Evolutionary conservation across 208 protist species (phyloP).

Genomic region (Tritrichomonas musculus): DNA sequence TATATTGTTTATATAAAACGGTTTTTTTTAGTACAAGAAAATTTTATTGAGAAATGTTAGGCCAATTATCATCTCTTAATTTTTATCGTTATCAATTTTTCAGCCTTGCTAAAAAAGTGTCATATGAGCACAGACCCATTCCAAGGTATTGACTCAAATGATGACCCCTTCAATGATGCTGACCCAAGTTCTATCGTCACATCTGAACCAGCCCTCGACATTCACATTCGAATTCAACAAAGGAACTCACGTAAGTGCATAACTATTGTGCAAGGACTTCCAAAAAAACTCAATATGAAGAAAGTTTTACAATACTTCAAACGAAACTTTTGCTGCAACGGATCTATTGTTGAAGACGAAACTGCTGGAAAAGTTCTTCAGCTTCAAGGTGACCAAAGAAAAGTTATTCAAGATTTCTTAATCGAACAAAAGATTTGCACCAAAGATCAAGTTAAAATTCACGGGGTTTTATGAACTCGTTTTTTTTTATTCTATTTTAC

Average conservation of each 20-base stretch:
- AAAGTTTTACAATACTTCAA: slow-evolving; percentile 68
- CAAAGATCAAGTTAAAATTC: slow-evolving; percentile 75
- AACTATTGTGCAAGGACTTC: slow-evolving; percentile 84
- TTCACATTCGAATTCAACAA: slow-evolving; percentile 91
- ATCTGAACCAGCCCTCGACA: no score
- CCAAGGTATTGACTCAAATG: no score
- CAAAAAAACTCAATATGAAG: slow-evolving; percentile 73
- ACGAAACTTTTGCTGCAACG: slow-evolving; percentile 81
- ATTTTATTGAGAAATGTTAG: no score
- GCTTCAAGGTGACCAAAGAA: slow-evolving; percentile 84
- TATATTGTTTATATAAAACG: no score
- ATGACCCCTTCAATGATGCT: no score
- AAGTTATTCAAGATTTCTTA: slow-evolving; percentile 76
- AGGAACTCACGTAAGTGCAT: slow-evolving; percentile 83
- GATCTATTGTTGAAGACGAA: slow-evolving; percentile 70
- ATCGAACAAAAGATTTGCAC: slow-evolving; percentile 72
- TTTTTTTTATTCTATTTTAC: no score
- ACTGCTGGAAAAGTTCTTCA: slow-evolving; percentile 79
- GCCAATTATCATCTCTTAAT: no score
- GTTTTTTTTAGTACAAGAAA: no score
- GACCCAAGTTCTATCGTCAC: no score
- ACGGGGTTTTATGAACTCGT: slow-evolving; percentile 55
- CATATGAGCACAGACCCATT: no score
- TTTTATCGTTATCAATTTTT: no score
- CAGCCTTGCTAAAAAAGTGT: no score